Conservation (phyloP, 805 yeast species). For the Saccharomycopsis babjevae region DNA sequence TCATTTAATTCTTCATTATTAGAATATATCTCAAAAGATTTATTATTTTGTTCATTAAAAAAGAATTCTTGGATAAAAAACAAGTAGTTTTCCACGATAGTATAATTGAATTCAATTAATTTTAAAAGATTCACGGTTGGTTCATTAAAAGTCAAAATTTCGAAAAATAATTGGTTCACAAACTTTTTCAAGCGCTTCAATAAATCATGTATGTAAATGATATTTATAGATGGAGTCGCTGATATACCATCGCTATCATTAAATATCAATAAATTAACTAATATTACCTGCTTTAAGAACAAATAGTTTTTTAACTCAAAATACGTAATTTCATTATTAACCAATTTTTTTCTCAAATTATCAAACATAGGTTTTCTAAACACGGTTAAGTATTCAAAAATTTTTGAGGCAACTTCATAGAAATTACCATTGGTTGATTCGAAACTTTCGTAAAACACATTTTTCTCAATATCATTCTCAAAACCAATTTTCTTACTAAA, state of each 20-base stretch:
- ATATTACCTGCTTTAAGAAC: slow-evolving; percentile 29
- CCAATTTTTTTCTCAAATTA: slow-evolving; percentile 6
- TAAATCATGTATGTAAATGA: slow-evolving; percentile 32
- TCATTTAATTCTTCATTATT: slow-evolving; percentile 23
- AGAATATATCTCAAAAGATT: slow-evolving; percentile 11
- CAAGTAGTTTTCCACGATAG: slow-evolving; percentile 31
- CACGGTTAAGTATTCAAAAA: slow-evolving; percentile 10
- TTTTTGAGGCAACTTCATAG: slow-evolving; percentile 12
- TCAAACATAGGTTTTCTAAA: slow-evolving; percentile 13
- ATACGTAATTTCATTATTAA: slow-evolving; percentile 8
- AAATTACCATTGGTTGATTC: slow-evolving; percentile 8
- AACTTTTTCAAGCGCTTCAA: slow-evolving; percentile 28
- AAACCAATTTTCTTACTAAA: slow-evolving; percentile 13
- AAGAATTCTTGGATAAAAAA: slow-evolving; percentile 16
- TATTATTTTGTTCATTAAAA: slow-evolving; percentile 22
- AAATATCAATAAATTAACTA: slow-evolving; percentile 27
- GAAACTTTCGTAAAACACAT: slow-evolving; percentile 16
- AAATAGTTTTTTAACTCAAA: slow-evolving; percentile 26
- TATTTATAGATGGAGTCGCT: slow-evolving; percentile 31
- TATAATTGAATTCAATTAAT: slow-evolving; percentile 33
- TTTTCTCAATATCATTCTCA: slow-evolving; percentile 8
- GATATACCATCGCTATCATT: slow-evolving; percentile 25
- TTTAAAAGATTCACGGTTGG: slow-evolving; percentile 21
- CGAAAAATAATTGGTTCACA: slow-evolving; percentile 30
- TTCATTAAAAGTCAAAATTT: slow-evolving; percentile 16